Percentiles rank a stretch among this genome's conserved stretches.
These are phyloP conservation scores for Lunasporangiospora selenospora DNA, from an alignment of 192 early-diverging fungal genomes.

Conservation along the genomic window DNA sequence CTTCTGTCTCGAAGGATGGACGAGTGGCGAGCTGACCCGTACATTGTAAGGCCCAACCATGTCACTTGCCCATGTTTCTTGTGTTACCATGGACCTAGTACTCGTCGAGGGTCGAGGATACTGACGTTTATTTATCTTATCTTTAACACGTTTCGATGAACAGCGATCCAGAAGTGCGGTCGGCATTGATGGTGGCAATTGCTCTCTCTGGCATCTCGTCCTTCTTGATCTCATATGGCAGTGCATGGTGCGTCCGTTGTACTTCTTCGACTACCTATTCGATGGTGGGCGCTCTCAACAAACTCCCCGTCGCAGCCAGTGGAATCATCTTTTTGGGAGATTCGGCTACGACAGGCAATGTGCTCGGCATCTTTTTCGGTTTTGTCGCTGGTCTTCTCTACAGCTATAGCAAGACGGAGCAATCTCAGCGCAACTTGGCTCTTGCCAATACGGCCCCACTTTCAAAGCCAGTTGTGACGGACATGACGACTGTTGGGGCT, in stretches of 20 bases:
- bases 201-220: conserved; percentile 81
- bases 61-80: not conserved
- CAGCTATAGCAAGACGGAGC: conserved; percentile 74
- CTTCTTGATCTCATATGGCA: conserved; percentile 90
- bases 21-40: conserved; percentile 58
- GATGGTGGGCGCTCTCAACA: conserved; percentile 99
- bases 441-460: conserved; percentile 18
- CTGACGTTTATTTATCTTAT: not conserved
- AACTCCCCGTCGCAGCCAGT: conserved; percentile 93
- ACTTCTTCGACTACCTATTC: conserved; percentile 83
- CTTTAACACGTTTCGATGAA: not conserved
- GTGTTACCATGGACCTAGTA: too few relatives aligned
- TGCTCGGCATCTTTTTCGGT: conserved; percentile 89
- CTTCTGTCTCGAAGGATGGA: conserved; percentile 74
- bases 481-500: conserved; percentile 3
- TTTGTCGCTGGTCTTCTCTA: conserved; percentile 79
- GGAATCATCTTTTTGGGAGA: conserved; percentile 97
- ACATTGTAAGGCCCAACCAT: conserved; percentile 57
- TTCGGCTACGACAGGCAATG: conserved; percentile 79
- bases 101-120: too few relatives aligned
- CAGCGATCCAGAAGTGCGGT: conserved; percentile 53
- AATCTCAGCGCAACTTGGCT: conserved; percentile 42
- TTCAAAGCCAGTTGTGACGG: not conserved
- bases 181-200: conserved; percentile 69
- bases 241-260: conserved; percentile 83